phyloP scores from a whole-genome alignment of 202 grass and related monocot species.

The Zoysia matrella region DNA sequence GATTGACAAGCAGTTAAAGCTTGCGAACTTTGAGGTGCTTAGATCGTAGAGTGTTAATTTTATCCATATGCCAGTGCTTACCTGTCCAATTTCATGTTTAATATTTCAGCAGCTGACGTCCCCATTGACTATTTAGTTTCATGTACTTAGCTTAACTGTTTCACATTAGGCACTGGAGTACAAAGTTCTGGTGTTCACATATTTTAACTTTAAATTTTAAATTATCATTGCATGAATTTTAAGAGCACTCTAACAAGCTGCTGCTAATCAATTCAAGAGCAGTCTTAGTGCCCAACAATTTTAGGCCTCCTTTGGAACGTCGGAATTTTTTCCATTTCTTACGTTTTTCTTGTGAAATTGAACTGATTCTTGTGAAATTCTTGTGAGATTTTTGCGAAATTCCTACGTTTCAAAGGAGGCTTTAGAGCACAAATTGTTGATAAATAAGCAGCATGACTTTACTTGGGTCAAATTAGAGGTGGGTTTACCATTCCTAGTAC shows the following conservation, averaged over 20 bases:
- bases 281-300: not conserved
- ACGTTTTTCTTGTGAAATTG: too few relatives aligned
- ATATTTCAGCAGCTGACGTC: slow-evolving; percentile 9
- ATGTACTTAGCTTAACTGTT: slow-evolving; percentile 38
- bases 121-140: slow-evolving; percentile 20
- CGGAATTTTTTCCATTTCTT: too few relatives aligned
- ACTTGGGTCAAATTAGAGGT: slow-evolving; percentile 4
- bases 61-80: slow-evolving; percentile 24
- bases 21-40: slow-evolving; percentile 67
- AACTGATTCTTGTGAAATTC: too few relatives aligned
- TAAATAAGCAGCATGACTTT: not conserved
- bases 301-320: too few relatives aligned
- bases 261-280: not conserved
- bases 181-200: slow-evolving; percentile 25
- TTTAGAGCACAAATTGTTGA: not conserved
- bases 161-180: not conserved
- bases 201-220: not conserved
- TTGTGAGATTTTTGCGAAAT: too few relatives aligned
- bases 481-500: not conserved
- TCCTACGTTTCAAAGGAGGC: too few relatives aligned
- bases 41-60: slow-evolving; percentile 41
- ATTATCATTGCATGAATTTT: slow-evolving; percentile 4
- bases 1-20: slow-evolving; percentile 77
- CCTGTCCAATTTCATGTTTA: slow-evolving; percentile 35
- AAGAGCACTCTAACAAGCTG: slow-evolving; percentile 2